These are phyloP conservation scores for Phytopythium cucurbitacearum DNA, from an alignment of 352 stramenopile species.

Conservation along the genomic window DNA sequence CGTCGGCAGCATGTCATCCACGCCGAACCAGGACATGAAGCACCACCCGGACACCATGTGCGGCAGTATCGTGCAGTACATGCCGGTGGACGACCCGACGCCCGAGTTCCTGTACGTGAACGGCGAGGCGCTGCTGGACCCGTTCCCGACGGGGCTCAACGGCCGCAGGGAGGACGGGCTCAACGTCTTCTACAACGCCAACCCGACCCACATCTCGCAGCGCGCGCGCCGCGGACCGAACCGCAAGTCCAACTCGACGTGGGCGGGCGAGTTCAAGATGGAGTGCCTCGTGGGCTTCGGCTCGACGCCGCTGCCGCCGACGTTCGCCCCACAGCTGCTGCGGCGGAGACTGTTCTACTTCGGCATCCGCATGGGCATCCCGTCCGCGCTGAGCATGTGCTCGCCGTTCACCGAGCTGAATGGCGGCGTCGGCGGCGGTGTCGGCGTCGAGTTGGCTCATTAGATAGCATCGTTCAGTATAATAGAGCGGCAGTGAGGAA, in stretches of 20 bases:
- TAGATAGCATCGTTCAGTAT: too few relatives aligned
- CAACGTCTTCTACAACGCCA: constrained; percentile 46
- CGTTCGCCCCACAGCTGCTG: constrained; percentile 28
- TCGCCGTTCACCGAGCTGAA: constrained; percentile 10
- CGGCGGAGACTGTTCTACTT: constrained; percentile 40
- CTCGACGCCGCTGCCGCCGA: constrained; percentile 25
- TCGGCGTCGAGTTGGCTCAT: background rate
- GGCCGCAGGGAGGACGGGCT: constrained; percentile 17
- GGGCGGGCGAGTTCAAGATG: constrained; percentile 17
- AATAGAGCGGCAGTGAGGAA: too few relatives aligned
- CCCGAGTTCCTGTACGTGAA: constrained; percentile 57
- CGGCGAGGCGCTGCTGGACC: constrained; percentile 33
- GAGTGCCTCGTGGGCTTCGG: constrained; percentile 49
- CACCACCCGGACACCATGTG: constrained; percentile 47
- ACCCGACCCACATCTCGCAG: constrained; percentile 34
- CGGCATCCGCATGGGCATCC: constrained; percentile 22
- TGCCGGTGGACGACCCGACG: constrained; percentile 24
- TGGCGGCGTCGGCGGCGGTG: background rate
- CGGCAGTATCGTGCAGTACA: constrained; percentile 51
- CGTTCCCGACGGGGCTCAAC: constrained; percentile 17
- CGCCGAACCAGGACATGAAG: constrained; percentile 40
- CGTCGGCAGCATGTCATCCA: constrained; percentile 34
- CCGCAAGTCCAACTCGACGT: constrained; percentile 13
- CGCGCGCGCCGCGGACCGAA: constrained; percentile 21
- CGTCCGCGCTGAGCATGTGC: constrained; percentile 21